Percentiles rank a stretch among this genome's conserved stretches.
phyloP scores from a whole-genome alignment of 257 asterid genomes.

The Forsythia suspensa region DNA sequence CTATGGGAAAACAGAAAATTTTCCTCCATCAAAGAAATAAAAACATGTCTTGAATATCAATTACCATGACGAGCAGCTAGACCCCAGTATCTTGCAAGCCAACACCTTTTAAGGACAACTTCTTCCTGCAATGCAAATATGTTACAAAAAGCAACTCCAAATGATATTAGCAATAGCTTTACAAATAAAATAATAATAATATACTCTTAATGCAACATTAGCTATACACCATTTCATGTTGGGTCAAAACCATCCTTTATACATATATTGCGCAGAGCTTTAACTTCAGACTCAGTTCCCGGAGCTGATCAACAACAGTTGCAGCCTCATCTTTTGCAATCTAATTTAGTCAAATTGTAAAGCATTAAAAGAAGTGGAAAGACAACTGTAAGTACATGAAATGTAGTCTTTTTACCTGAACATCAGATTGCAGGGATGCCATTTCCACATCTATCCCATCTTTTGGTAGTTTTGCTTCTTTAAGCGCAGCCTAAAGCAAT shows the following conservation, averaged over 20 bases:
- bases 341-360: constrained; percentile 43
- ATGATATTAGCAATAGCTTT: constrained; percentile 1
- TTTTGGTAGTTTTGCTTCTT: constrained; percentile 75
- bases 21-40: constrained; percentile 9
- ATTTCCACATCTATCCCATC: constrained; percentile 69
- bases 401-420: constrained; percentile 50
- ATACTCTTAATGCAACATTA: constrained; percentile 17
- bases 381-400: constrained; percentile 10
- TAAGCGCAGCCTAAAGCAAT: constrained; percentile 79
- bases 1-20: neutral
- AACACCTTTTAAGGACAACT: constrained; percentile 96
- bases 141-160: constrained; percentile 23
- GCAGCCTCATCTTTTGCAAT: constrained; percentile 66
- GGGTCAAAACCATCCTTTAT: constrained; percentile 91
- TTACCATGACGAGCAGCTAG: constrained; percentile 86
- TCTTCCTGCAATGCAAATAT: constrained; percentile 71
- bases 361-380: constrained; percentile 27
- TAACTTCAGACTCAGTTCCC: constrained; percentile 72
- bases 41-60: constrained; percentile 20
- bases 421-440: constrained; percentile 61
- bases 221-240: constrained; percentile 79
- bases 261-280: constrained; percentile 75
- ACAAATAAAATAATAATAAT: neutral
- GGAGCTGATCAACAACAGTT: constrained; percentile 62
- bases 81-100: constrained; percentile 99